A percentile compares a stretch with the other conserved stretches of the same genome.
Conservation (phyloP, 2,329 filamentous ascomycete species). For the Alternaria dauci region DNA sequence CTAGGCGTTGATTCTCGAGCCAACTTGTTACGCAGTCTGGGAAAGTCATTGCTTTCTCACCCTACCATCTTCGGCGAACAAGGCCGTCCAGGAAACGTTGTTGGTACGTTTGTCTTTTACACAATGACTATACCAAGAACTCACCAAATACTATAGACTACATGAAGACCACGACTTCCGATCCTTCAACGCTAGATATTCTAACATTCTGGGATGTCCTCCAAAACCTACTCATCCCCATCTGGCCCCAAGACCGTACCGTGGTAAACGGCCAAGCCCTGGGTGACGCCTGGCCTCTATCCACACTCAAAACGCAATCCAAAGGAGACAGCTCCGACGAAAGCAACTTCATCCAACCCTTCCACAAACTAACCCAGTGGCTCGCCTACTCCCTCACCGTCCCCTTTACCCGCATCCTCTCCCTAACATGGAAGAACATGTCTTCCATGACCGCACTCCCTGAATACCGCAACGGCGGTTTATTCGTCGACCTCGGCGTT, state of each 20-base stretch:
- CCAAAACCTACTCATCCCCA: slow-evolving; percentile 81
- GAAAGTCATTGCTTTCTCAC: slow-evolving; percentile 75
- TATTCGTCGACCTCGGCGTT: slow-evolving; percentile 85
- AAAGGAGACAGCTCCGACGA: slow-evolving; percentile 53
- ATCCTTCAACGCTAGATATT: slow-evolving; percentile 65
- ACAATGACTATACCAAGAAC: background rate
- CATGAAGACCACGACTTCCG: slow-evolving; percentile 28
- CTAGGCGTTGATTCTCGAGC: slow-evolving; percentile 86
- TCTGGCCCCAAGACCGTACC: slow-evolving; percentile 88
- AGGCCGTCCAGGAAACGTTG: slow-evolving; percentile 87
- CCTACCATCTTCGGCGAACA: slow-evolving; percentile 79
- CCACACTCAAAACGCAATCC: slow-evolving; percentile 72
- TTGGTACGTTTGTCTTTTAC: slow-evolving; percentile 66
- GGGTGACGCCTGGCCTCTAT: slow-evolving; percentile 91
- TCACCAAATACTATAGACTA: slow-evolving; percentile 18
- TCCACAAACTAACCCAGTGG: slow-evolving; percentile 92
- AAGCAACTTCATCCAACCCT: slow-evolving; percentile 75
- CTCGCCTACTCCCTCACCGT: slow-evolving; percentile 93
- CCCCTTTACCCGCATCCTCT: slow-evolving; percentile 75
- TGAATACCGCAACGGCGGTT: slow-evolving; percentile 90
- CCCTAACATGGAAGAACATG: slow-evolving; percentile 78
- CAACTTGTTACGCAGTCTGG: slow-evolving; percentile 76
- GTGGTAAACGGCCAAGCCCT: slow-evolving; percentile 82
- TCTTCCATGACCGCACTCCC: slow-evolving; percentile 88
- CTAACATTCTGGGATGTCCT: slow-evolving; percentile 88